A percentile compares a stretch with the other conserved stretches of the same genome.
Evolutionary conservation across 2,329 filamentous ascomycete species (phyloP).

Genomic region (Fusarium liriodendri): DNA sequence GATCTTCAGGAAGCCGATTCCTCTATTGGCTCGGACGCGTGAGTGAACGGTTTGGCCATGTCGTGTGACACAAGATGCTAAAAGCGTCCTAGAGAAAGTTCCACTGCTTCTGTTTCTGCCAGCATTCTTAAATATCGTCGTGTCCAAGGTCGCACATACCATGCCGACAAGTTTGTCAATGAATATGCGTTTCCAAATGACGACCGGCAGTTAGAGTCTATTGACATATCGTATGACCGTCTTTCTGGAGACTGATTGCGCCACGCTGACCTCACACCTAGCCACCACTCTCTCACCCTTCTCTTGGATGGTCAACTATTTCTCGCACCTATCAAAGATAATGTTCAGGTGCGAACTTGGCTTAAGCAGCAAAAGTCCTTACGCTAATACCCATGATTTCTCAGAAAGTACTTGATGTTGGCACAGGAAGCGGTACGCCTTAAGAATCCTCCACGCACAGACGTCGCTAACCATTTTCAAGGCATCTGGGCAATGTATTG

Average conservation of each 20-base stretch:
- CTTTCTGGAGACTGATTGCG: not conserved
- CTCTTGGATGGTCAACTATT: slow-evolving; percentile 9
- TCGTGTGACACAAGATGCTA: not conserved
- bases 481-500: slow-evolving; percentile 20
- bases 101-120: slow-evolving; percentile 6
- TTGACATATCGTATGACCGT: slow-evolving; percentile 12
- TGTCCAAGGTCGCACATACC: slow-evolving; percentile 18
- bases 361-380: fast-evolving
- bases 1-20: not conserved
- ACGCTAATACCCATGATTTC: not conserved
- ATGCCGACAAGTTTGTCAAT: not conserved
- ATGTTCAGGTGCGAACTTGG: not conserved
- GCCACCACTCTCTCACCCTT: slow-evolving; percentile 21
- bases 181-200: slow-evolving; percentile 9
- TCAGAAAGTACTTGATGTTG: slow-evolving; percentile 33
- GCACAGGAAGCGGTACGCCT: slow-evolving; percentile 31
- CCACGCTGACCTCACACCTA: not conserved
- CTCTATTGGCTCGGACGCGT: not conserved
- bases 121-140: slow-evolving; percentile 23
- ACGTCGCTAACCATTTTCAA: not conserved
- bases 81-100: not conserved
- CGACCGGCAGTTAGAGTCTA: slow-evolving; percentile 10
- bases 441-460: not conserved
- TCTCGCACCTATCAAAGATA: slow-evolving; percentile 12
- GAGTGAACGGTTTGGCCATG: not conserved